Base-by-base conservation (phyloP, 1,284 basidiomycete species). In the Peniophora sp. region DNA sequence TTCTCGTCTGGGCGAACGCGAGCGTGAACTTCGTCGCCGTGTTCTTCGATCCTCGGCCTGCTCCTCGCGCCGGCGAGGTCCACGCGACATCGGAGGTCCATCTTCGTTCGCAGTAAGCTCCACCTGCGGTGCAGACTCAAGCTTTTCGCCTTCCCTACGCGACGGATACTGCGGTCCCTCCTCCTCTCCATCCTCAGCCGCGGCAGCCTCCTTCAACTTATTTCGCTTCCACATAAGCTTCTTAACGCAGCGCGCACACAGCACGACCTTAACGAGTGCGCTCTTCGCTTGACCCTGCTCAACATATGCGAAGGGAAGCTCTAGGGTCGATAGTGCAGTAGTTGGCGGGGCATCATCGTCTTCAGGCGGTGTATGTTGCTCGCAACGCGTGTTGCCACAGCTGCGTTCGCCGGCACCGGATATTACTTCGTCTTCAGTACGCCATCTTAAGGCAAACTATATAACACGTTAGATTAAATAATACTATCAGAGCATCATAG, bases 361-460 rank as follows among this genome's bases (percentile, higher is more conserved):
- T 1, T 60, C 58, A 8, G 59, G 55, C 3, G 71, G 59, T 12
- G 65, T 59, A 63, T 94, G 90, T 55, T 81, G 74, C 48, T 73
- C 66, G 62, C 93, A 97, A 11, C 92, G 86, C 16, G 91, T 81
- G 54, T 93, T 92, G 1, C 80, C 93, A 61, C 93, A 97, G 0
- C 90, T 90, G 3, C 78, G 78, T 64, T 95, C 89, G 0, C 93
- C 93, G 2, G 83, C 77, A 11, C 89, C 88, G 1, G 81, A 79
- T 2, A 97, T 70, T 9, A 97, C 92, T 67, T 97, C 94, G 2
- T 76, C 70, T 60, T 95, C 92, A 0, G 92, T 93, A 32, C 93
- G 77, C 93, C 94, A 97, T 3, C 94, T 83, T 3, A 97, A 72
- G 0, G 92, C 83, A 63, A 97, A 85, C 83, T 92, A 44, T 0